Base-by-base conservation (phyloP, 306 rosid species). In the Inga leiocalycina region DNA sequence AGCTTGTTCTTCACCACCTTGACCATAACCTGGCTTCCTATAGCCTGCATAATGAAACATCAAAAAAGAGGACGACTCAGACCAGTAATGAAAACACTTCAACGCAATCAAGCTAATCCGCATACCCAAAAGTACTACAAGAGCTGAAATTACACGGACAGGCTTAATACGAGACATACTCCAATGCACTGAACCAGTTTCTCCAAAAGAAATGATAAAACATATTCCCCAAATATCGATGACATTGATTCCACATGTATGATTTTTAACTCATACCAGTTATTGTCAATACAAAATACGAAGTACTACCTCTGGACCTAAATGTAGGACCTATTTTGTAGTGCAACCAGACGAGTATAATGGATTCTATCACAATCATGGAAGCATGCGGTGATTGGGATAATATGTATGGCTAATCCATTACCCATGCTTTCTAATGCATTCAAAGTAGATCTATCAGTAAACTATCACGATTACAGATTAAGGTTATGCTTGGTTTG, bases 1-100 rank as follows among this genome's bases (percentile, higher is more conserved):
- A 90, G 98, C 89, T 96, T 96, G 90, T 96, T 96, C 88, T 96
- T 96, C 83, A 96, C 98, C 65, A 96, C 88, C 91, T 96, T 96
- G 75, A 93, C 99, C 64, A 84, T 88, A 86, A 96, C 80, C 87
- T 90, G 93, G 83, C 91, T 96, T 75, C 99, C 99, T 57, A 93
- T 3, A 16, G 86, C 78, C 99, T 95, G 88, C 84, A 88, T 44
- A 41, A 78, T 41, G 85, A 80, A 76, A 59, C 61, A 14, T 35
- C 59, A 46, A 68, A 61, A 59, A 39, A 34, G 11, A 54, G 24
- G 66, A 81, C 65, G 81, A 54, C 54, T 66, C 70, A 43, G 51
- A 12, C 67, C 32, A 61, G 57, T 67, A 51, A 49, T 48, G 48
- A 10, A n/a, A 70, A 86, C 27, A 39, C 52, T 49, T 22, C 12